Evolutionary conservation across 768 basidiomycete genomes (phyloP), one percentile per base, ranked within the genome.

Genomic region (Terana coerulea): DNA sequence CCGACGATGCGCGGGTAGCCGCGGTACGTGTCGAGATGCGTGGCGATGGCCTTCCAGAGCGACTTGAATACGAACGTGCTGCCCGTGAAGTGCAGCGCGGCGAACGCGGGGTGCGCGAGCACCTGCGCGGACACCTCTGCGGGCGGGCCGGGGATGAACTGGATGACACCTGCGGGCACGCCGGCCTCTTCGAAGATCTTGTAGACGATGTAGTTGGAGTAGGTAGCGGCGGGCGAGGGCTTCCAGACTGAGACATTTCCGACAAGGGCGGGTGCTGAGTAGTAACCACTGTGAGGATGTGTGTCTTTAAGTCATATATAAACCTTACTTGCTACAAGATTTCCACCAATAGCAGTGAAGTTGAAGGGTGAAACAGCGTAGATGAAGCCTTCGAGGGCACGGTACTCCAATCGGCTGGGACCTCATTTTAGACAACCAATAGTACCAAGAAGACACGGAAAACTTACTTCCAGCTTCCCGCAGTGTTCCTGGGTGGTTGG

Each of bases 291-390:
- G 40, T 52, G 45, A 44, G 26, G 14, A 31, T 25, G 21, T 22
- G 37, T 29, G 22, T n/a, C n/a, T n/a, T n/a, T n/a, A 7, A 14
- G 36, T 1, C 11, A 47, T 22, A 47, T 34, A 3, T 66, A 75
- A 47, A 49, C 80, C 85, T 69, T 68, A 81, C 88, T 6, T 86
- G 81, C 53, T 19, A 48, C 47, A 30, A 98, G 88, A 69, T 99
- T 99, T 12, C 92, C 97, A 34, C 93, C 95, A 56, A 99, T 99
- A 24, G 95, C 95, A 28, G 95, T 98, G 66, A 94, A 95, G 72
- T 99, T 99, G 77, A 99, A 98, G 0, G 97, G 97, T 6, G 97
- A 94, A 34, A 98, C 89, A 12, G 97, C 97, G 44, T 98, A 80
- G 22, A 98, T 91, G 73, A 99, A 99, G 21, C 97, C 97, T 72